These are phyloP conservation scores for Pseudogymnoascus sp. DNA, from an alignment of 2,329 filamentous ascomycete species.

Conservation along the genomic window DNA sequence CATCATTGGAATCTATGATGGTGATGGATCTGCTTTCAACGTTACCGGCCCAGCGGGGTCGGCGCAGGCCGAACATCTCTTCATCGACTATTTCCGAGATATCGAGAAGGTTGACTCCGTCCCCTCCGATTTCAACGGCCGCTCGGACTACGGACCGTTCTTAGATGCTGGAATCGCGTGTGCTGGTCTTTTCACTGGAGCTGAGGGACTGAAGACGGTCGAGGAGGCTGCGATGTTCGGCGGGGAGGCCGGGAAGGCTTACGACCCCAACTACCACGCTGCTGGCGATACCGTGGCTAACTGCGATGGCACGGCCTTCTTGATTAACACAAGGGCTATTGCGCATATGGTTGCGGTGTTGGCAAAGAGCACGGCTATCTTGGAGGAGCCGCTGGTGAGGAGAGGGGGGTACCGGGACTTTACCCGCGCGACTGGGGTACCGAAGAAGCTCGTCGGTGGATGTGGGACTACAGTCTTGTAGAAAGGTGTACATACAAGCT, in stretches of 20 bases:
- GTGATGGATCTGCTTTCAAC: slow-evolving; percentile 50
- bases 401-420: not conserved
- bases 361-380: slow-evolving; percentile 39
- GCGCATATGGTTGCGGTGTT: slow-evolving; percentile 47
- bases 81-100: slow-evolving; percentile 42
- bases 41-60: slow-evolving; percentile 48
- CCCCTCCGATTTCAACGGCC: slow-evolving; percentile 48
- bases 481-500: not conserved
- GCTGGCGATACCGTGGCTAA: slow-evolving; percentile 47
- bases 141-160: slow-evolving; percentile 55
- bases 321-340: slow-evolving; percentile 49
- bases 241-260: slow-evolving; percentile 46
- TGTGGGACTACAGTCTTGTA: not conserved
- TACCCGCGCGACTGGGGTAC: not conserved
- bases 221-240: slow-evolving; percentile 46
- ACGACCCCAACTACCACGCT: slow-evolving; percentile 51
- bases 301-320: slow-evolving; percentile 46
- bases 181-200: slow-evolving; percentile 54
- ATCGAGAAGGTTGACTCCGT: slow-evolving; percentile 36
- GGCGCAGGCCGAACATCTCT: slow-evolving; percentile 46
- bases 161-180: slow-evolving; percentile 47
- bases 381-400: slow-evolving; percentile 20
- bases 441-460: not conserved
- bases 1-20: slow-evolving; percentile 34
- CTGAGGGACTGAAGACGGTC: slow-evolving; percentile 51